Conservation (phyloP, 2,329 filamentous ascomycete genomes). For the Gliomastix tumulicola region DNA sequence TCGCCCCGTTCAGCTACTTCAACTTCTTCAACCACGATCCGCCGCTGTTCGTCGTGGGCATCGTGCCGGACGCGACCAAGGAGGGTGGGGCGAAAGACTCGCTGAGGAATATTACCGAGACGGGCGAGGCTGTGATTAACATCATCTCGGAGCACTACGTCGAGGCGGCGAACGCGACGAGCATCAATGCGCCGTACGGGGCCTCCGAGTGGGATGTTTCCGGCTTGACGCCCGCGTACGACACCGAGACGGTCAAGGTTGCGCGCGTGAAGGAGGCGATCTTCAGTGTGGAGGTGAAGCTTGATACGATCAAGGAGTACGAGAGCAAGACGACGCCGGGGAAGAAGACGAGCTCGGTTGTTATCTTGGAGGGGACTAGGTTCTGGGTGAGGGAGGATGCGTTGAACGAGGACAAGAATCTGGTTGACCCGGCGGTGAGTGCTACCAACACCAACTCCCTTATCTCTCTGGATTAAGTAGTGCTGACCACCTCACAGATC, state of each 20-base stretch:
- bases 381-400: constrained; percentile 92
- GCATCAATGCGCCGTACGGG: constrained; percentile 71
- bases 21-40: constrained; percentile 81
- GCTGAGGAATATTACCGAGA: constrained; percentile 64
- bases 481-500: constrained; percentile 32
- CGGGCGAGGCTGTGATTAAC: constrained; percentile 75
- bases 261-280: constrained; percentile 76
- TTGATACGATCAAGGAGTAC: constrained; percentile 71
- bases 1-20: constrained; percentile 85
- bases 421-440: constrained; percentile 64
- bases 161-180: constrained; percentile 80
- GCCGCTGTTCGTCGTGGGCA: constrained; percentile 65
- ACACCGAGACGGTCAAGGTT: constrained; percentile 58
- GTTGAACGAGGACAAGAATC: constrained; percentile 66
- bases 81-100: constrained; percentile 68
- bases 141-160: constrained; percentile 79
- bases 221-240: constrained; percentile 64
- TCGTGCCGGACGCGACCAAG: constrained; percentile 14
- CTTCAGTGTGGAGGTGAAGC: constrained; percentile 73
- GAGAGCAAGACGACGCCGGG: constrained; percentile 64
- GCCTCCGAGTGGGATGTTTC: constrained; percentile 72
- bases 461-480: too few relatives aligned
- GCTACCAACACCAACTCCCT: neutral
- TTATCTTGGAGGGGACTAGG: constrained; percentile 72
- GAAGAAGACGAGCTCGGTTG: constrained; percentile 67